Evolutionary conservation across 23 red algal species (phyloP), one percentile per base, ranked within the genome.

Genomic region (Gracilaria domingensis): DNA sequence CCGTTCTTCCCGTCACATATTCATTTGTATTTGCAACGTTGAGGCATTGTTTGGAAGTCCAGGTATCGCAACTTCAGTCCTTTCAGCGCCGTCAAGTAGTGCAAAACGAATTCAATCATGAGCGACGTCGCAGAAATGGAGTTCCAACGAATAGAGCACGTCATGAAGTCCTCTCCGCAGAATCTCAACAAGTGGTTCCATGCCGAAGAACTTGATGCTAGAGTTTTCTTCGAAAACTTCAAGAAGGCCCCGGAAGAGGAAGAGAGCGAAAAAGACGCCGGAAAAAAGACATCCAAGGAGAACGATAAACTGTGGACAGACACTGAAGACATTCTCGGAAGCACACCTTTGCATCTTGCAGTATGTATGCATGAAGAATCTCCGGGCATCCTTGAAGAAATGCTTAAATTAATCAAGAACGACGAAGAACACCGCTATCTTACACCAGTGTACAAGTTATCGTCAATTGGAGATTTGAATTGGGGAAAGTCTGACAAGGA

Each of bases 301-400:
- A 11, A 11, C 5, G 35, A 57, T 9, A 4, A 6, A 11, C 14
- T 83, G 2, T 59, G 60, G 54, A 83, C 80, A 44, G 80, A 83
- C 30, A 62, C 55, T 21, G 56, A 83, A 36, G 51, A 83, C 28
- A 59, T 83, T 28, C 50, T 62, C 0, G 80, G 80, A 23, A 64
- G 45, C 37, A 83, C 80, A 7, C 80, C 80, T 13, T 60, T 83
- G n/a, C 80, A 83, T 29, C 60, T 59, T 66, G 80, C 80, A 34
- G 35, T 73, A 5, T 20, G 4, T 23, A 6, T 73, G 14, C 17
- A 73, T 73, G 38, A 42, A 73, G 35, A 44, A 44, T 40, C 30
- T 44, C 38, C 34, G 21, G 33, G 36, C 16, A 17, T 73, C 8
- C 44, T 73, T 5, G 67, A 73, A 40, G 67, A 73, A 20, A 83